Evolutionary conservation across 2,329 filamentous ascomycete species (phyloP).

Genomic region (Cercospora zeae-maydis): DNA sequence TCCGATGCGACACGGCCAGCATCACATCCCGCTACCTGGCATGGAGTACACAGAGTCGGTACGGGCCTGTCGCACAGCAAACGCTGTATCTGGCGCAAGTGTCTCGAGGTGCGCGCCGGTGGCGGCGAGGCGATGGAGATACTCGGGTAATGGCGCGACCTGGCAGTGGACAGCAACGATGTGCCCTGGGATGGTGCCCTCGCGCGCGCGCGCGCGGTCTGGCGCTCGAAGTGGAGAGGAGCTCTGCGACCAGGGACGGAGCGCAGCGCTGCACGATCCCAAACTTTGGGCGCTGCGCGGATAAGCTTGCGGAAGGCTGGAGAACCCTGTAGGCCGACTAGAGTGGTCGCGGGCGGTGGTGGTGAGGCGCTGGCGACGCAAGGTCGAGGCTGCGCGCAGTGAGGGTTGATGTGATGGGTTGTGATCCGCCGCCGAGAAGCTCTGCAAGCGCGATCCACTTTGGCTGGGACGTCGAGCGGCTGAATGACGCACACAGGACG

Average conservation of each 20-base stretch:
- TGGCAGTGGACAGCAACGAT: constrained; percentile 19
- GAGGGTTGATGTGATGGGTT: constrained; percentile 10
- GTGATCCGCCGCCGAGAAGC: constrained; percentile 6
- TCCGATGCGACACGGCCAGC: constrained; percentile 37
- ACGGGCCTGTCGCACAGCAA: constrained; percentile 26
- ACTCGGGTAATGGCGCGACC: constrained; percentile 20
- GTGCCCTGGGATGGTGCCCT: neutral
- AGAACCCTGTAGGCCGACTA: constrained; percentile 18
- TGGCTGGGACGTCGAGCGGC: neutral
- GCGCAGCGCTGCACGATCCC: constrained; percentile 24
- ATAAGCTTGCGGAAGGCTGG: constrained; percentile 21
- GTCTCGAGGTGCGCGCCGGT: constrained; percentile 28
- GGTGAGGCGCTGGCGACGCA: constrained; percentile 9
- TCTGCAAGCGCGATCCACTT: neutral
- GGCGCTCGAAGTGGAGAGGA: constrained; percentile 14
- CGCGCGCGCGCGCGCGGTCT: constrained; percentile 14
- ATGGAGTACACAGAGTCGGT: constrained; percentile 21
- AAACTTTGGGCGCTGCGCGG: constrained; percentile 17
- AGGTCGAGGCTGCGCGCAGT: constrained; percentile 9
- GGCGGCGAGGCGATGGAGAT: constrained; percentile 32
- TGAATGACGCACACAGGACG: constrained; percentile 9
- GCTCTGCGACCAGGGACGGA: constrained; percentile 23
- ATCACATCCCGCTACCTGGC: constrained; percentile 37
- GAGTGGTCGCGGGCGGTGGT: constrained; percentile 13
- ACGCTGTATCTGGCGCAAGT: constrained; percentile 21